Conservation (phyloP, 164 flowering plant genomes). For the Warburgia ugandensis region DNA sequence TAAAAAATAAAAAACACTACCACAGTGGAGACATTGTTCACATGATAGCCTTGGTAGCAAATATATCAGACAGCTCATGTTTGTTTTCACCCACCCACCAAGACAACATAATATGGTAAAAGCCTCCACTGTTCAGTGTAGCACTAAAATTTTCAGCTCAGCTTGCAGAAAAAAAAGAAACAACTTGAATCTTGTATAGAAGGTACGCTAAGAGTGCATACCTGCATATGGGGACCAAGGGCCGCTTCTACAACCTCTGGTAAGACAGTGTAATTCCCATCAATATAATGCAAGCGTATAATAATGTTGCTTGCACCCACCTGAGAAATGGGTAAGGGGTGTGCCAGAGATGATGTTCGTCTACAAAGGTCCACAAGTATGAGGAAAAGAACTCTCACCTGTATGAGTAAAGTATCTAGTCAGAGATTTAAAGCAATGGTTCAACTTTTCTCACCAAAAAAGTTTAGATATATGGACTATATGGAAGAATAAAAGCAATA, state of each 20-base stretch:
- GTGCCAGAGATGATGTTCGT: conserved; percentile 60
- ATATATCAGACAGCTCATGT: no score
- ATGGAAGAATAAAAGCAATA: no score
- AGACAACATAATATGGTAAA: no score
- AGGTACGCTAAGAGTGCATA: conserved; percentile 14
- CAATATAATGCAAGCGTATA: conserved; percentile 91
- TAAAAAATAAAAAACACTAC: no score
- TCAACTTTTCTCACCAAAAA: neutral
- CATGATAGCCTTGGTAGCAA: no score
- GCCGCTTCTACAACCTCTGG: conserved; percentile 99
- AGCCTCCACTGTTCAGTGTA: no score
- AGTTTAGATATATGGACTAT: no score
- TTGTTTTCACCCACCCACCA: no score
- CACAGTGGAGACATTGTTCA: no score
- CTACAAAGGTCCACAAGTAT: conserved; percentile 90
- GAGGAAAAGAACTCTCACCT: conserved; percentile 94
- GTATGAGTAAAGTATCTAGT: conserved; percentile 13
- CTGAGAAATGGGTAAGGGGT: conserved; percentile 89
- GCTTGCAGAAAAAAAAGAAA: no score
- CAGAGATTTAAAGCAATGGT: neutral
- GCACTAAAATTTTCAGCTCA: no score
- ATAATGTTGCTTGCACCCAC: conserved; percentile 83
- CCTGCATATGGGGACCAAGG: conserved; percentile 99
- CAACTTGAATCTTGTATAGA: no score
- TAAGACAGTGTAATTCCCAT: conserved; percentile 92